Conservation (phyloP, 2,329 filamentous ascomycete genomes). For the Sporothrix brunneoviolacea region DNA sequence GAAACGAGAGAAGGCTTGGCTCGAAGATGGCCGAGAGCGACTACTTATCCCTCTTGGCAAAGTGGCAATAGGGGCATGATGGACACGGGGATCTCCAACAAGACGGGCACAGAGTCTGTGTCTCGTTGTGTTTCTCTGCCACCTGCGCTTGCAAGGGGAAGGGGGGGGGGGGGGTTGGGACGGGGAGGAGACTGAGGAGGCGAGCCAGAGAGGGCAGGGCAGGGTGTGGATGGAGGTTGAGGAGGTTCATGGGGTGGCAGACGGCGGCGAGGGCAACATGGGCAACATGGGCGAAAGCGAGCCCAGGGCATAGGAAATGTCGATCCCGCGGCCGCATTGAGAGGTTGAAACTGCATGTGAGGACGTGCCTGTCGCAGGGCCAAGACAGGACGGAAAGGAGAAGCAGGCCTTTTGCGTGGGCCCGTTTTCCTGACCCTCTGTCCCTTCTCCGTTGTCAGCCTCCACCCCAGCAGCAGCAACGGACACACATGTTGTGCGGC, state of each 20-base stretch:
- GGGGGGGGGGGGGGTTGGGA: not conserved
- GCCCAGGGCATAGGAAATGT: constrained; percentile 20
- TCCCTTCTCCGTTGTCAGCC: too few species aligned
- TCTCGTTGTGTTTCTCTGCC: not conserved
- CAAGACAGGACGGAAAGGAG: constrained; percentile 14
- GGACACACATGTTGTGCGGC: constrained; percentile 5
- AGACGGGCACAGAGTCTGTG: constrained; percentile 1
- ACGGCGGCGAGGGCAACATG: not conserved
- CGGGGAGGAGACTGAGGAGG: not conserved
- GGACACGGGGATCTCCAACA: constrained; percentile 11
- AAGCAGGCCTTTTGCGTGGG: not conserved
- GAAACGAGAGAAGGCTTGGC: constrained; percentile 12
- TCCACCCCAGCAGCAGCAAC: not conserved
- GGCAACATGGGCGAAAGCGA: not conserved
- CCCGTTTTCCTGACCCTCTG: not conserved
- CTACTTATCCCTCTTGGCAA: constrained; percentile 22
- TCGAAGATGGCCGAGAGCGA: constrained; percentile 8
- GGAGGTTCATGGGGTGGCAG: constrained; percentile 1
- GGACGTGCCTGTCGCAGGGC: constrained; percentile 22
- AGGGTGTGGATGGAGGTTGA: constrained; percentile 5
- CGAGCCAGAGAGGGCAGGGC: not conserved
- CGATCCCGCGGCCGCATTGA: constrained; percentile 25
- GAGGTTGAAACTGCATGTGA: constrained; percentile 26
- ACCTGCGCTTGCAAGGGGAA: constrained; percentile 5
- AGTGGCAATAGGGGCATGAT: constrained; percentile 9